Evolutionary conservation across 2,329 filamentous ascomycete genomes (phyloP), one percentile per base, ranked within the genome.

Genomic region (Akanthomyces lecanii): DNA sequence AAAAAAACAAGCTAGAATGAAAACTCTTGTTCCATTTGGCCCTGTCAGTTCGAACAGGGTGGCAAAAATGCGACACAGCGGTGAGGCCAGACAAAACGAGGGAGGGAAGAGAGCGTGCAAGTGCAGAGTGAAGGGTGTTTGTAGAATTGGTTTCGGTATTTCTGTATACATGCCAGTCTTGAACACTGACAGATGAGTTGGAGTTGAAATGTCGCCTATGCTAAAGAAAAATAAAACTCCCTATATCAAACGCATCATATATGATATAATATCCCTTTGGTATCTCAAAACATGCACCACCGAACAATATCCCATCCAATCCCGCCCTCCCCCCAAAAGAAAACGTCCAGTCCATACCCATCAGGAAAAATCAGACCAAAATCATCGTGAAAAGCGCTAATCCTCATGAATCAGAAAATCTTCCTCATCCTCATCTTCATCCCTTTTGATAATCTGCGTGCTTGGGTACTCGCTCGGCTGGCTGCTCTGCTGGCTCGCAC

Each of bases 381-480:
- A 33, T 30, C 5, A 7, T 21, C 18, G 33, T 33, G 10, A 23
- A 45, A 47, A 25, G 4, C n/a, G 54, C 42, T 57, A 66, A 63
- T 79, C 77, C 68, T 78, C 77, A 66, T 79, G 77, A 45, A 79
- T 79, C 28, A 69, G 68, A 56, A 79, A 79, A 38, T 61, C 58
- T 7, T 65, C 54, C 36, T 66, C 28, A 30, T 30, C 66, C 21
- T 66, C 68, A n/a, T 66, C 64, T 21, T 68, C 68, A 28, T 67
- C 69, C 6, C 73, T 72, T 77, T 77, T 81, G 10, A 75, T 74
- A 18, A 71, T 75, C 65, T 81, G 79, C 14, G 78, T 84, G 69
- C 79, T 83, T 6, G 82, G 79, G 66, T 85, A 86, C 68, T 85
- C 83, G 21, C 79, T 83, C 1, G 84, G 84, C 67, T 78, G 77